Conservation (phyloP, 1,284 basidiomycete species). For the Ceratorhiza oryzae-sativae region DNA sequence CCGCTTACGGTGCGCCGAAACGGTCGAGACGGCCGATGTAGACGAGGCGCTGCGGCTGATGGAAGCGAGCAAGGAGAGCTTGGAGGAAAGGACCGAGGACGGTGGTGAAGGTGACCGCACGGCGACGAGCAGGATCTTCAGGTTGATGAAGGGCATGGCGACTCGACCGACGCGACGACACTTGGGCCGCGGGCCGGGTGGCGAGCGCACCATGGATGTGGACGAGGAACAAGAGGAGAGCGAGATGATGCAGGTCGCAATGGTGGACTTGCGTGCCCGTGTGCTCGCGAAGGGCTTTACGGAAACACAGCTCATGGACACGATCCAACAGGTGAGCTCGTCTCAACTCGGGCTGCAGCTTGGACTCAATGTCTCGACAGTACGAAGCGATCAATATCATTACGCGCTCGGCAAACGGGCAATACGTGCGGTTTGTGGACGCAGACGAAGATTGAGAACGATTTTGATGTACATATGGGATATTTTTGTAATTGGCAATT, state of each 20-base stretch:
- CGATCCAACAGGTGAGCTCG: constrained; percentile 72
- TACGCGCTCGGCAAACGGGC: constrained; percentile 35
- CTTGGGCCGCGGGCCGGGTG: constrained; percentile 70
- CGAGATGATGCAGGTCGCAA: constrained; percentile 65
- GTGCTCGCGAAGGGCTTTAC: constrained; percentile 88
- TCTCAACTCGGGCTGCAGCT: neutral
- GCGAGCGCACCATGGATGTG: constrained; percentile 72
- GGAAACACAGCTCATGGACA: constrained; percentile 87
- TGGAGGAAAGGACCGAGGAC: constrained; percentile 80
- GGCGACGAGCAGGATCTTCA: constrained; percentile 81
- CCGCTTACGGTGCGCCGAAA: constrained; percentile 82
- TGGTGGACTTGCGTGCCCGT: constrained; percentile 84
- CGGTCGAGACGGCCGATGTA: constrained; percentile 86
- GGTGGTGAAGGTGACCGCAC: constrained; percentile 77
- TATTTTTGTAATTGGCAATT: constrained; percentile 38
- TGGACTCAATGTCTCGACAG: neutral
- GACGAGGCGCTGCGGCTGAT: constrained; percentile 97
- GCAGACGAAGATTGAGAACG: constrained; percentile 28
- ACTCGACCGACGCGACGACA: constrained; percentile 52
- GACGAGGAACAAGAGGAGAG: constrained; percentile 65
- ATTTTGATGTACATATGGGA: constrained; percentile 29
- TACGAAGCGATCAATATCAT: constrained; percentile 39
- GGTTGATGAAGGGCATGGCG: constrained; percentile 88
- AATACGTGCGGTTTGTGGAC: constrained; percentile 36
- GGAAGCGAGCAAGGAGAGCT: constrained; percentile 92